Percentiles rank a stretch among this genome's conserved stretches.
phyloP scores from a whole-genome alignment of 2,329 filamentous ascomycete species.

The Lachnellula suecica region DNA sequence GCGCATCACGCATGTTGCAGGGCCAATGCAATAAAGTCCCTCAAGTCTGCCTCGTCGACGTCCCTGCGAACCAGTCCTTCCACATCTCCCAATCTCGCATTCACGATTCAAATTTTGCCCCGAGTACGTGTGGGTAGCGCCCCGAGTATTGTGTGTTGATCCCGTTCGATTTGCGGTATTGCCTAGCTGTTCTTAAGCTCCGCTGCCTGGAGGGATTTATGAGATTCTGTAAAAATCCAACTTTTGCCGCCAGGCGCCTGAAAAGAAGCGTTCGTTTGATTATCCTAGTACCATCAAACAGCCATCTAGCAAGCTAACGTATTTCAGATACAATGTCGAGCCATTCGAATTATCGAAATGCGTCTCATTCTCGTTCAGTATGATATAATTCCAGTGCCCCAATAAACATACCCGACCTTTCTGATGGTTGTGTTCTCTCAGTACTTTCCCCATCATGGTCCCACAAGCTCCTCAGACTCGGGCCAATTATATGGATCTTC shows the following conservation, averaged over 20 bases:
- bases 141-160: background rate
- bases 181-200: constrained; percentile 18
- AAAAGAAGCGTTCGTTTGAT: constrained; percentile 16
- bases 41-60: constrained; percentile 20
- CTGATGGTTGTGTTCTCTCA: constrained; percentile 25
- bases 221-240: constrained; percentile 8
- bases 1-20: constrained; percentile 4
- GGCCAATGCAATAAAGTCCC: constrained; percentile 20
- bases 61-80: constrained; percentile 14
- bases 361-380: constrained; percentile 24
- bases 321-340: constrained; percentile 25
- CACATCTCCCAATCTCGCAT: constrained; percentile 3
- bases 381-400: constrained; percentile 9
- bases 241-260: constrained; percentile 13
- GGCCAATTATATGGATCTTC: constrained; percentile 22
- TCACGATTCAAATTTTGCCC: constrained; percentile 17
- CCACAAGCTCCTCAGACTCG: constrained; percentile 21
- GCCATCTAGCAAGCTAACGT: too few relatives aligned
- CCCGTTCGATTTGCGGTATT: constrained; percentile 7
- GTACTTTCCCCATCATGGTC: constrained; percentile 23
- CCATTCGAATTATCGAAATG: constrained; percentile 25
- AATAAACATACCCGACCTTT: constrained; percentile 7
- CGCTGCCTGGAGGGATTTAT: constrained; percentile 5
- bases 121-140: constrained; percentile 3
- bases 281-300: too few relatives aligned